Evolutionary conservation across 257 asterid species (phyloP).

Genomic region (Cordia subcordata): DNA sequence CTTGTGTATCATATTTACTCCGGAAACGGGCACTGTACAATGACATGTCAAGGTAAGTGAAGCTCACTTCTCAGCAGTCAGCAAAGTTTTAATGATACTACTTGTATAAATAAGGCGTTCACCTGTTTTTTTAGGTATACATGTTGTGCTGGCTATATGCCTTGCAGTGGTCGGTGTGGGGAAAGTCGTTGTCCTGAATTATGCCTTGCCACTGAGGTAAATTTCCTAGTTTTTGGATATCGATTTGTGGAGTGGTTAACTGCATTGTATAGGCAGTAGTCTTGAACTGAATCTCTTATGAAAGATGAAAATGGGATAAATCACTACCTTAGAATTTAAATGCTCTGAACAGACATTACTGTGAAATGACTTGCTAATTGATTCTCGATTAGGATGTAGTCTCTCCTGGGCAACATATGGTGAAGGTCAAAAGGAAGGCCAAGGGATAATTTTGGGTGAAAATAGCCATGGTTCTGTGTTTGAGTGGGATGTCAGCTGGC

Average conservation of each 20-base stretch:
- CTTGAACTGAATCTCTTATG: not conserved
- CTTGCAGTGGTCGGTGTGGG: slow-evolving; percentile 99
- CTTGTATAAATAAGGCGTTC: slow-evolving; percentile 11
- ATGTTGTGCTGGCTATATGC: slow-evolving; percentile 99
- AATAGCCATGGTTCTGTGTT: no score
- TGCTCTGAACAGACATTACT: no score
- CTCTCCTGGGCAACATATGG: no score
- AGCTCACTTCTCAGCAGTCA: slow-evolving; percentile 12
- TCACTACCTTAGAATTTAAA: no score
- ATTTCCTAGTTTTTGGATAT: not conserved
- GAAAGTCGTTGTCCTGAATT: slow-evolving; percentile 95
- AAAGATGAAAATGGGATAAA: no score
- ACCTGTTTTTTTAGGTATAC: slow-evolving; percentile 53
- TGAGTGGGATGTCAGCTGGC: no score
- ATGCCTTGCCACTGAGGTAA: slow-evolving; percentile 99
- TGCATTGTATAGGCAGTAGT: no score
- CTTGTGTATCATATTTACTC: slow-evolving; percentile 94
- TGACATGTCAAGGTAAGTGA: slow-evolving; percentile 87
- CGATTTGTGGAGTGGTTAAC: no score
- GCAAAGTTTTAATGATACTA: slow-evolving; percentile 2
- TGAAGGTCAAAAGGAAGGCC: no score
- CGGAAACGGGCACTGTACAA: slow-evolving; percentile 96
- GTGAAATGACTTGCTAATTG: no score
- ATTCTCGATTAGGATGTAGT: no score
- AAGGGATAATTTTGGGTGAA: no score